These are phyloP conservation scores for Schrenkiella parvula DNA, from an alignment of 345 rosid species.

Conservation along the genomic window DNA sequence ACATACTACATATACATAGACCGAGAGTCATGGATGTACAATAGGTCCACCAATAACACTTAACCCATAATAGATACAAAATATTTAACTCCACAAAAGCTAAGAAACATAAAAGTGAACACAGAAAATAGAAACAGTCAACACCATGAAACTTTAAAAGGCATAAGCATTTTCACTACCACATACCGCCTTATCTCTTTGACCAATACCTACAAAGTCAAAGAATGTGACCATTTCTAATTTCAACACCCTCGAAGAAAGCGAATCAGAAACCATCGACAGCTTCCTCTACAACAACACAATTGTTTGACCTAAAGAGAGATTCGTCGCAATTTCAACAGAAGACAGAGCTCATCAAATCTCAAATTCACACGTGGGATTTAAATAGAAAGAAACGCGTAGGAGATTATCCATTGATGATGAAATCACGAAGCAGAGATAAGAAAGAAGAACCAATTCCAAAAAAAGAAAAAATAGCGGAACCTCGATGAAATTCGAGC, in stretches of 20 bases:
- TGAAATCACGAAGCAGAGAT: slow-evolving; percentile 11
- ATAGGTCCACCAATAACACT: slow-evolving; percentile 31
- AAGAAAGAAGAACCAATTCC: neutral
- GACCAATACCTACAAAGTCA: slow-evolving; percentile 30
- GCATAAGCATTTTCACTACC: slow-evolving; percentile 14
- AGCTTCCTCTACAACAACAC: neutral
- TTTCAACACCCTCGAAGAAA: slow-evolving; percentile 23
- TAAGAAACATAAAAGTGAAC: slow-evolving; percentile 20
- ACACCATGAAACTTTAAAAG: slow-evolving; percentile 25
- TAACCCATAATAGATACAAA: slow-evolving; percentile 10
- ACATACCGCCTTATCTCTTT: slow-evolving; percentile 23
- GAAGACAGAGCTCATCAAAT: neutral
- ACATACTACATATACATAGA: slow-evolving; percentile 7
- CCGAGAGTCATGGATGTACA: slow-evolving; percentile 13
- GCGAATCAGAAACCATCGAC: slow-evolving; percentile 26
- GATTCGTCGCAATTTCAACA: slow-evolving; percentile 25
- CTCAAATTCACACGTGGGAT: slow-evolving; percentile 6
- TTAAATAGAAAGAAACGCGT: neutral
- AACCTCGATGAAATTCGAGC: slow-evolving; percentile 18
- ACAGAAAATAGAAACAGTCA: slow-evolving; percentile 32
- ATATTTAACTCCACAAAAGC: slow-evolving; percentile 17
- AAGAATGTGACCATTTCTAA: slow-evolving; percentile 11
- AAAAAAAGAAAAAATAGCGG: neutral
- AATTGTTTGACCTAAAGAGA: neutral
- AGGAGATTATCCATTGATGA: neutral